Conservation (phyloP, 768 basidiomycete genomes). For the Harrya chromipes region DNA sequence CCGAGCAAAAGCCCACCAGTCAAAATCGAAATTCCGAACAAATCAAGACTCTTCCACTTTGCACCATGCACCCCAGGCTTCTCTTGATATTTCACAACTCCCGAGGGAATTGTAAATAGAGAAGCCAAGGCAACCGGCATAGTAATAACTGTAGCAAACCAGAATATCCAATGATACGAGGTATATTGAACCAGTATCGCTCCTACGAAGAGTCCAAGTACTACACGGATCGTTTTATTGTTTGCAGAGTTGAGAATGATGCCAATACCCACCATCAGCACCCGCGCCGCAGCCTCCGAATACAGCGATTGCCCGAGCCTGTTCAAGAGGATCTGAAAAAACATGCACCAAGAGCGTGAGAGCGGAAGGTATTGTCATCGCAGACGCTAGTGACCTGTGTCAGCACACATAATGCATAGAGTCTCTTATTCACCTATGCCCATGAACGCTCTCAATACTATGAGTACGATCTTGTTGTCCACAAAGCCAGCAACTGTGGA, state of each 20-base stretch:
- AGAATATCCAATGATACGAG: conserved; percentile 53
- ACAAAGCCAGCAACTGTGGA: conserved; percentile 48
- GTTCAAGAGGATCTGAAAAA: conserved; percentile 45
- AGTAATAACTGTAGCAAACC: conserved; percentile 41
- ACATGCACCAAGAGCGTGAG: conserved; percentile 48
- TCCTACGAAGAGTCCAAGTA: conserved; percentile 43
- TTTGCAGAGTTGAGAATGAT: not conserved
- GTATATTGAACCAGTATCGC: conserved; percentile 40
- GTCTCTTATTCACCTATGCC: conserved; percentile 39
- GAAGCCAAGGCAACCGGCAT: conserved; percentile 31
- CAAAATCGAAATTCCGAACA: conserved; percentile 38
- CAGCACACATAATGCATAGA: not conserved
- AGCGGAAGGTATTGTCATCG: conserved; percentile 51
- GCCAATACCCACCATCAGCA: conserved; percentile 36
- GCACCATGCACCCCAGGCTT: not conserved
- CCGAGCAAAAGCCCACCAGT: conserved; percentile 27
- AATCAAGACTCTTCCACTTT: conserved; percentile 35
- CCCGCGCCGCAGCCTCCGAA: conserved; percentile 46
- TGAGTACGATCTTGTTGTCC: conserved; percentile 42
- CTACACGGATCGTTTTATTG: conserved; percentile 16
- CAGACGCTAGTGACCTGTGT: conserved; percentile 35
- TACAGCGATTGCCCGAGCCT: conserved; percentile 46
- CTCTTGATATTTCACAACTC: conserved; percentile 3
- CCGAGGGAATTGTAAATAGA: conserved; percentile 35
- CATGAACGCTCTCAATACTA: conserved; percentile 50